These are phyloP conservation scores for Pseudogymnoascus sp. DNA, from an alignment of 2,329 filamentous ascomycete genomes.

Conservation along the genomic window DNA sequence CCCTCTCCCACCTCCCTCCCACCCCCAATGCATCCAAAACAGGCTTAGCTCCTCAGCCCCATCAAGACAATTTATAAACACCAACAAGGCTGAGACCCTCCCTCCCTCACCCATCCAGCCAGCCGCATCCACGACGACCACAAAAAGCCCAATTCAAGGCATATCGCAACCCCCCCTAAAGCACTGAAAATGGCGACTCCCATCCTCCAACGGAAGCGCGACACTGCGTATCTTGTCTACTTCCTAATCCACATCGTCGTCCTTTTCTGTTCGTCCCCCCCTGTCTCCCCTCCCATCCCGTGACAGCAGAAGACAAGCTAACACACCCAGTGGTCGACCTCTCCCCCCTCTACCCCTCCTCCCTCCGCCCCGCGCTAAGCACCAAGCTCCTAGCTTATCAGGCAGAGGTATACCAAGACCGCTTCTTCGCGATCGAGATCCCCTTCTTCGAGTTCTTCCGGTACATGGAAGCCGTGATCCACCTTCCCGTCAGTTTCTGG, in stretches of 20 bases:
- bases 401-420: constrained; percentile 53
- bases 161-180: not conserved
- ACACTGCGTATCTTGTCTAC: constrained; percentile 45
- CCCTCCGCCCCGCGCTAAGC: constrained; percentile 43
- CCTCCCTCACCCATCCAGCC: not conserved
- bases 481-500: constrained; percentile 55
- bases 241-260: constrained; percentile 45
- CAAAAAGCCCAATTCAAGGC: not conserved
- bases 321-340: constrained; percentile 49
- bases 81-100: not conserved
- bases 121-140: not conserved
- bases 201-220: constrained; percentile 26
- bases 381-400: constrained; percentile 47
- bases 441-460: constrained; percentile 52
- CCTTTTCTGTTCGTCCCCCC: constrained; percentile 8
- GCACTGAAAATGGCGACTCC: constrained; percentile 18
- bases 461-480: constrained; percentile 53
- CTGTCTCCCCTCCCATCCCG: not conserved
- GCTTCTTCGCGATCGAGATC: constrained; percentile 50
- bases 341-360: constrained; percentile 48
- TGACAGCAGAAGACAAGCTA: not conserved
- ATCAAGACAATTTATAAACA: not conserved
- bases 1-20: not conserved
- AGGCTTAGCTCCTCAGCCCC: not conserved
- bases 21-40: not conserved